Evolutionary conservation across 345 rosid species (phyloP).

Genomic region (Eucalyptus grandis): DNA sequence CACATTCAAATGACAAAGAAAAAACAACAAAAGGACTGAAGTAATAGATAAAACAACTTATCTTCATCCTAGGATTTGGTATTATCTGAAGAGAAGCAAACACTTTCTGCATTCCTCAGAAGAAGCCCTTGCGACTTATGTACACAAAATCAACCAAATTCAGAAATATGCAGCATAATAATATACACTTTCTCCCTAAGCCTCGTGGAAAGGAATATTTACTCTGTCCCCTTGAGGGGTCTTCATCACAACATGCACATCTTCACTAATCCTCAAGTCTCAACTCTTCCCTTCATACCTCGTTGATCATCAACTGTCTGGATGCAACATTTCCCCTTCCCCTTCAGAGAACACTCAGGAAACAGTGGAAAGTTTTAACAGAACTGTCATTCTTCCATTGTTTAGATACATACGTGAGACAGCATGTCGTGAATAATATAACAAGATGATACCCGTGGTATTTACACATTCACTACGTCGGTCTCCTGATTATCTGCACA

Average conservation of each 20-base stretch:
- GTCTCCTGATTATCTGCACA: conserved; percentile 60
- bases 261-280: not conserved
- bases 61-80: not conserved
- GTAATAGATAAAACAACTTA: not conserved
- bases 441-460: not conserved
- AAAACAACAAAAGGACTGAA: not conserved
- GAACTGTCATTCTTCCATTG: not conserved
- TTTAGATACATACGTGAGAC: conserved; percentile 1
- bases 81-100: not conserved
- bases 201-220: not conserved
- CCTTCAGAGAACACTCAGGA: not conserved
- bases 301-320: not conserved
- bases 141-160: not conserved
- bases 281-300: not conserved
- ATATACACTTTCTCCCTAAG: not conserved
- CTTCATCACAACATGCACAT: not conserved
- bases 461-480: conserved; percentile 78
- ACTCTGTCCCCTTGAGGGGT: not conserved
- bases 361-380: not conserved
- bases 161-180: not conserved
- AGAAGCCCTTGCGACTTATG: not conserved
- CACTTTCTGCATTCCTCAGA: not conserved
- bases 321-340: not conserved
- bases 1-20: not conserved
- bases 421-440: not conserved